Evolutionary conservation across 352 stramenopile genomes (phyloP).

Genomic region (Pythium grandisporangium): DNA sequence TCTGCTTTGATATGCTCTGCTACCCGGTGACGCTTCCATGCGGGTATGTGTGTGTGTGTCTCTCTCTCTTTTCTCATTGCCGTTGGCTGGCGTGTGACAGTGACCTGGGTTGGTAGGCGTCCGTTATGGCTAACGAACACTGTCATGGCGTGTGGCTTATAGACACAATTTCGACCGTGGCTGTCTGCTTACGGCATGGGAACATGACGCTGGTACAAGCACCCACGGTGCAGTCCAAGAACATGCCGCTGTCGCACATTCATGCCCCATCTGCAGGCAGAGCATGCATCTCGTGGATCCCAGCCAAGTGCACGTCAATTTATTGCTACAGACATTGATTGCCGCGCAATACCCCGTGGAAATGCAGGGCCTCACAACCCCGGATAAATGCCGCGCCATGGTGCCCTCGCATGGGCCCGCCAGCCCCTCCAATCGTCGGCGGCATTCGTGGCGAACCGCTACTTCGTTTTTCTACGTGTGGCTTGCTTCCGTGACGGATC

Average conservation of each 20-base stretch:
- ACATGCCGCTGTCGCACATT: constrained; percentile 11
- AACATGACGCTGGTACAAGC: constrained; percentile 8
- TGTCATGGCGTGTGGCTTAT: not conserved
- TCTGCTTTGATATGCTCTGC: constrained; percentile 71
- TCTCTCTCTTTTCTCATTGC: too few species aligned
- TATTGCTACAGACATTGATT: constrained; percentile 57
- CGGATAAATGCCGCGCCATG: constrained; percentile 20
- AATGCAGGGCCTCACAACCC: constrained; percentile 19
- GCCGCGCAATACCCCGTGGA: constrained; percentile 43
- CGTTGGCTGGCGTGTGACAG: too few species aligned
- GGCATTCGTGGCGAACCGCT: constrained; percentile 38
- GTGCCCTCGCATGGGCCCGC: not conserved
- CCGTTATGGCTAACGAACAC: not conserved
- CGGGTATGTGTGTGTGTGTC: too few species aligned
- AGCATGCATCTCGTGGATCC: constrained; percentile 10
- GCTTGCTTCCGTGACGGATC: constrained; percentile 53
- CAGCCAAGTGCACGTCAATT: constrained; percentile 49
- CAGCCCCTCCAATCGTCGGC: constrained; percentile 13
- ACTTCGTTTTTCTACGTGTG: constrained; percentile 70
- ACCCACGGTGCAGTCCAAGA: not conserved
- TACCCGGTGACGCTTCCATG: constrained; percentile 69
- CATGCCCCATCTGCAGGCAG: constrained; percentile 64
- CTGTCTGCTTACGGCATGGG: constrained; percentile 62
- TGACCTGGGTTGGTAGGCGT: not conserved
- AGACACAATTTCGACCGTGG: constrained; percentile 83